These are phyloP conservation scores for Metschnikowia koreensis DNA, from an alignment of 805 yeast genomes.

Conservation along the genomic window DNA sequence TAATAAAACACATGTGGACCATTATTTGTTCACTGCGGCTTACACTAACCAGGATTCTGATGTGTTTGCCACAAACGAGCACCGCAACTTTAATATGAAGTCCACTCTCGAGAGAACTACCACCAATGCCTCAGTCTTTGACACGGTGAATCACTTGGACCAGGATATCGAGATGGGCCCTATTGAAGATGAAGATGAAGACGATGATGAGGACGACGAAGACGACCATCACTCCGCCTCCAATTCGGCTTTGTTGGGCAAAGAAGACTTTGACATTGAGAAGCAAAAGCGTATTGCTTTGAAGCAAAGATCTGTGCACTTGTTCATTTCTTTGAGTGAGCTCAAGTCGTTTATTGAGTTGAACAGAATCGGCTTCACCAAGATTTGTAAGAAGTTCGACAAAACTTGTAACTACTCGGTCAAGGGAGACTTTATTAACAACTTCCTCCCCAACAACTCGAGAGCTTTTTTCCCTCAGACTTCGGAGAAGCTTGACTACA, in stretches of 20 bases:
- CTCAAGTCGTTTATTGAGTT: conserved; percentile 79
- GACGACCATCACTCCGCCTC: conserved; percentile 21
- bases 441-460: conserved; percentile 45
- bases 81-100: conserved; percentile 21
- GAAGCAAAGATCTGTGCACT: conserved; percentile 61
- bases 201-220: conserved; percentile 26
- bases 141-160: conserved; percentile 26
- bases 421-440: conserved; percentile 54
- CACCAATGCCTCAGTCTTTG: conserved; percentile 28
- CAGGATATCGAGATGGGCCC: conserved; percentile 30
- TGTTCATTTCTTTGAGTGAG: conserved; percentile 77
- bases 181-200: conserved; percentile 33
- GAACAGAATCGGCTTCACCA: conserved; percentile 84
- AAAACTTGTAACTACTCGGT: conserved; percentile 67
- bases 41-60: conserved; percentile 14
- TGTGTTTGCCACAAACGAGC: conserved; percentile 14
- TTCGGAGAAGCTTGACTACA: conserved; percentile 40
- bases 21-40: conserved; percentile 26
- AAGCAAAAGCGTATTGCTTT: conserved; percentile 54
- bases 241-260: conserved; percentile 27
- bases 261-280: conserved; percentile 21
- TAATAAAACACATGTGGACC: conserved; percentile 27
- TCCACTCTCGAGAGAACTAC: conserved; percentile 23
- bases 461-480: conserved; percentile 51
- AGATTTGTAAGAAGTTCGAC: conserved; percentile 89